These are phyloP conservation scores for Cryphonectria naterciae DNA, from an alignment of 2,329 filamentous ascomycete species.

Conservation along the genomic window DNA sequence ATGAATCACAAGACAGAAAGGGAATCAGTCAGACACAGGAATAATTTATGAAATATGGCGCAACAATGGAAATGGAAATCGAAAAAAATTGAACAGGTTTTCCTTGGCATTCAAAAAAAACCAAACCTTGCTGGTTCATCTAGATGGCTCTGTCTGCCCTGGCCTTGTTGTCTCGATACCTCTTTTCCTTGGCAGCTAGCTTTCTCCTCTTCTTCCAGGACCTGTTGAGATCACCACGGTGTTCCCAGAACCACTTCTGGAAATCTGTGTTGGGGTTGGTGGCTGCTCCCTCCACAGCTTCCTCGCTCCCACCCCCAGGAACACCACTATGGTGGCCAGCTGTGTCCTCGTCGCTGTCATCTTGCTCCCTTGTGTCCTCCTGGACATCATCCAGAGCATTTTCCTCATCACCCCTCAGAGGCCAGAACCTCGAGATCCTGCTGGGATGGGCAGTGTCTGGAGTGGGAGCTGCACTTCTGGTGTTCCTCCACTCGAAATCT, in stretches of 20 bases:
- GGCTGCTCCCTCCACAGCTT: constrained; percentile 35
- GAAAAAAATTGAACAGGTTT: not conserved
- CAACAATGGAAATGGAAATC: not conserved
- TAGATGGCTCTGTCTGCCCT: constrained; percentile 50
- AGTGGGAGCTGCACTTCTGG: constrained; percentile 91
- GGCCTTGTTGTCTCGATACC: constrained; percentile 67
- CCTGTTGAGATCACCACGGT: constrained; percentile 65
- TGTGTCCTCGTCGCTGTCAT: constrained; percentile 38
- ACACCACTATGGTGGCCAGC: constrained; percentile 36
- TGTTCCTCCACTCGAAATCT: constrained; percentile 73
- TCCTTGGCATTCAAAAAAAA: not conserved
- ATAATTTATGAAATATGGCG: not conserved
- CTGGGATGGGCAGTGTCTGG: constrained; percentile 86
- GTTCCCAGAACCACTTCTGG: constrained; percentile 71
- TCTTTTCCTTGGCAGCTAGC: constrained; percentile 66
- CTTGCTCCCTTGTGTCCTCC: constrained; percentile 34
- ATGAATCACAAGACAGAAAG: not conserved
- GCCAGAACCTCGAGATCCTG: constrained; percentile 64
- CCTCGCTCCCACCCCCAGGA: constrained; percentile 33
- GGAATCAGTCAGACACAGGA: not conserved
- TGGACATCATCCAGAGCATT: constrained; percentile 49
- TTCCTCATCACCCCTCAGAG: constrained; percentile 48
- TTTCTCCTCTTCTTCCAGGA: constrained; percentile 70
- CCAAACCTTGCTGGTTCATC: constrained; percentile 1
- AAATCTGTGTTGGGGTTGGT: constrained; percentile 50